Base-by-base conservation (phyloP, 2,329 filamentous ascomycete species). In the Aciculosporium take region DNA sequence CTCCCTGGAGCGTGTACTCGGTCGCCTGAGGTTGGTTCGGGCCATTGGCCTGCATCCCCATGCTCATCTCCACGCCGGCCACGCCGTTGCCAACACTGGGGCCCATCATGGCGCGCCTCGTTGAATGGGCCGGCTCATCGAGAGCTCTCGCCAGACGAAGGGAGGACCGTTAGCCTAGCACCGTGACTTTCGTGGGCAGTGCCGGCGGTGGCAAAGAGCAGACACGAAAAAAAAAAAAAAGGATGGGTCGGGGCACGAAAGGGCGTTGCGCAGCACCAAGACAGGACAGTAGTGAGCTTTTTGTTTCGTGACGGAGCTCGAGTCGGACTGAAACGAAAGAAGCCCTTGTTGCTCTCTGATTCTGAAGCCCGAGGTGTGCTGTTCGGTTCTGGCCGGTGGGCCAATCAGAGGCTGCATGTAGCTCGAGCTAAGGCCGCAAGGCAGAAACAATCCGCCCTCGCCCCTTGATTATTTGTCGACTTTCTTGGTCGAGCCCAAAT, bases 1-100 rank as follows among this genome's bases (percentile, higher is more conserved):
- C 91, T 57, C 91, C 74, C 61, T 78, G 74, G 29, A 78, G 60
- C 6, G 74, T 78, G 51, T 78, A 78, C 51, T 77, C 74, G 46
- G 74, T 78, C 47, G 72, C 71, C 52, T 70, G 69, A 32, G 72
- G 73, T 50, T 73, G 66, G 56, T 68, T 69, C 45, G 61, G 53
- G 51, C 62, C 59, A 53, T 65, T 63, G 50, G 61, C 56, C 56
- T 65, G 64, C 64, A 65, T 67, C 54, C 58, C 63, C 49, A 65
- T 67, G 56, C 58, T 62, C 49, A 62, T 61, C 39, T 71, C 67
- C 60, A 66, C 63, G 45, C 63, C 62, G 49, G 59, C 59, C 52
- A 67, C 61, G 56, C 64, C 65, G 56, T 65, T 65, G 48, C 62
- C 65, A 52, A 59, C 58, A 53, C 59, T 63, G 46, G 61, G 61